Base-by-base conservation (phyloP, 805 yeast species). In the Candida ortonii region DNA sequence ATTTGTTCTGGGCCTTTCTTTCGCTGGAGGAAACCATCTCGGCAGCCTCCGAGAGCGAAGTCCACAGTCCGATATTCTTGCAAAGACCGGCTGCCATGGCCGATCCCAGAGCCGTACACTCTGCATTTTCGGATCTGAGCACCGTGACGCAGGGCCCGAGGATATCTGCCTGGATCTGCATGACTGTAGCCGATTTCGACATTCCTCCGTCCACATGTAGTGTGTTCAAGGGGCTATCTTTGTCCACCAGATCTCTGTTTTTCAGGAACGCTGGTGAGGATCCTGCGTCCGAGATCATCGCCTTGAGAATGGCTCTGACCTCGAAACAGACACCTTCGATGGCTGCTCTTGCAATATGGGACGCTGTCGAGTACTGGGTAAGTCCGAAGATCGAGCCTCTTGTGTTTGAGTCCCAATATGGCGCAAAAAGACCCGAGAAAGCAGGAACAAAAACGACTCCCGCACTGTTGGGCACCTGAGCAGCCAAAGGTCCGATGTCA, bases 381-480 rank as follows among this genome's bases (percentile, higher is more conserved):
- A 89, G 73, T 23, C 97, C 97, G 58, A 88, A 80, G 28, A 90
- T 84, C 21, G 96, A 82, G 31, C 97, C 97, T 44, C 95, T 77
- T 6, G 96, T 87, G 34, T 84, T 85, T 10, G 89, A 76, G 55
- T 85, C 87, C 97, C 97, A 89, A 65, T 89, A 87, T 14, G 97
- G 97, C 3, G 96, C 95, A 62, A 85, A 89, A 36, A 89, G 68
- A 6, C 97, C 97, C 20, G 89, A 81, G 58, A 89, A 87, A 3
- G 96, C 96, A 19, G 97, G 95, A 28, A 89, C 95, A 54, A 89
- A 89, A 23, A 86, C 88, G 16, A 89, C 96, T 24, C 96, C 96
- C 31, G 93, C 96, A 12, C 90, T 71, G 56, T 83, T 77, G 16
- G 73, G 69, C 23, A 86, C 96, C 51, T 78, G 80, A 16, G 84